Evolutionary conservation across 139 green algal species (phyloP).

Genomic region (Chlorella sorokiniana): DNA sequence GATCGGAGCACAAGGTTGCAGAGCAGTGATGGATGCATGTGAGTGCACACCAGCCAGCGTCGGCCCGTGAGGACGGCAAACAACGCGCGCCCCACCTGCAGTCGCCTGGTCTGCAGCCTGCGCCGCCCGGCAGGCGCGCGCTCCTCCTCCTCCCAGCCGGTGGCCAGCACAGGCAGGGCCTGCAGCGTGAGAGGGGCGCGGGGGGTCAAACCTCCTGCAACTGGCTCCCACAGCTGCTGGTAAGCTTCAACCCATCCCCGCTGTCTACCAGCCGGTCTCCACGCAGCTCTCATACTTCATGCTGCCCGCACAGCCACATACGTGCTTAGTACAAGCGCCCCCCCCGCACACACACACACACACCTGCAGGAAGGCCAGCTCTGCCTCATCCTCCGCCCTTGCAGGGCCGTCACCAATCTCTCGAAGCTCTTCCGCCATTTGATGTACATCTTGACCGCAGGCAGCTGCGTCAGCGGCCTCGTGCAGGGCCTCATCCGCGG

Average conservation of each 20-base stretch:
- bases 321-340: background rate
- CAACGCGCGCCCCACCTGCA: too few relatives aligned
- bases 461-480: background rate
- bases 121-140: slow-evolving; percentile 17
- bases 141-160: slow-evolving; percentile 4
- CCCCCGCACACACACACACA: background rate
- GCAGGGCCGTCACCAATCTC: background rate
- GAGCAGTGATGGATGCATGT: too few relatives aligned
- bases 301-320: background rate
- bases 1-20: too few relatives aligned
- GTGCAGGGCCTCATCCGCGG: background rate
- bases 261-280: background rate
- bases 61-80: too few relatives aligned
- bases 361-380: slow-evolving; percentile 14
- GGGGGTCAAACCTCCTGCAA: background rate
- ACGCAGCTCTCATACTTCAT: background rate
- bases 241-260: too few relatives aligned
- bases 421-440: background rate
- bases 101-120: background rate
- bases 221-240: too few relatives aligned
- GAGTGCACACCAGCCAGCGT: too few relatives aligned
- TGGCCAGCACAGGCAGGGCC: background rate
- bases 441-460: background rate
- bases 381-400: background rate
- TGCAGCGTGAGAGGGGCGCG: background rate